Evolutionary conservation across 1,139 yeast species (phyloP).

Genomic region (Pneumocystis sp.): DNA sequence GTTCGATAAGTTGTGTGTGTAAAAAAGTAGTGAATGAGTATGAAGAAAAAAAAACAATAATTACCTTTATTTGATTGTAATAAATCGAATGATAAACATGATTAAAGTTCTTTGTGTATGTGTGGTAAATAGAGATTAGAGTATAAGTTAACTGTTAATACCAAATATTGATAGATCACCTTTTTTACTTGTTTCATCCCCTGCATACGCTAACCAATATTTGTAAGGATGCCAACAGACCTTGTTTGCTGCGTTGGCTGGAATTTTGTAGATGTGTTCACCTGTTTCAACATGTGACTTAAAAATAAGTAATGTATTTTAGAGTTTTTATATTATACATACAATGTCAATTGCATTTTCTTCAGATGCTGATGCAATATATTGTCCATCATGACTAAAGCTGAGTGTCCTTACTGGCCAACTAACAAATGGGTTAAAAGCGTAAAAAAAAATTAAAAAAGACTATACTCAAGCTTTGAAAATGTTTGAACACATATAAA

Average conservation of each 20-base stretch:
- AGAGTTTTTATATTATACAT: background rate
- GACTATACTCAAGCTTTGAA: constrained; percentile 29
- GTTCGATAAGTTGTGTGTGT: background rate
- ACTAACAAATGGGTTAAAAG: constrained; percentile 4
- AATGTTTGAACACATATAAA: constrained; percentile 35
- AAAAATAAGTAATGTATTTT: background rate
- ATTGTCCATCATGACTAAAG: constrained; percentile 89
- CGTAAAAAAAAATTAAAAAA: background rate
- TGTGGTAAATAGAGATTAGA: background rate
- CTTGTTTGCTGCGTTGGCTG: constrained; percentile 14
- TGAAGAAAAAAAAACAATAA: background rate
- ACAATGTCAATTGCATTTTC: constrained; percentile 22
- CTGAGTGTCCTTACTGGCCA: constrained; percentile 21
- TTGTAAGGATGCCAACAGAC: constrained; percentile 24
- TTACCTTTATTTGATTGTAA: background rate
- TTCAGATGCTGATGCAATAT: constrained; percentile 70
- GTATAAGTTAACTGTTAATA: background rate
- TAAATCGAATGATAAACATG: background rate
- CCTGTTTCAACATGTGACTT: constrained; percentile 19
- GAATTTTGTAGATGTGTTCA: constrained; percentile 17
- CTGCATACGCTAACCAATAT: constrained; percentile 21
- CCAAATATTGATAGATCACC: background rate
- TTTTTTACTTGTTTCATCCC: background rate
- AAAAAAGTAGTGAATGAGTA: background rate
- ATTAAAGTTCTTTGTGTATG: background rate